phyloP scores from a whole-genome alignment of 768 basidiomycete species.

The Pisolithus orientalis region DNA sequence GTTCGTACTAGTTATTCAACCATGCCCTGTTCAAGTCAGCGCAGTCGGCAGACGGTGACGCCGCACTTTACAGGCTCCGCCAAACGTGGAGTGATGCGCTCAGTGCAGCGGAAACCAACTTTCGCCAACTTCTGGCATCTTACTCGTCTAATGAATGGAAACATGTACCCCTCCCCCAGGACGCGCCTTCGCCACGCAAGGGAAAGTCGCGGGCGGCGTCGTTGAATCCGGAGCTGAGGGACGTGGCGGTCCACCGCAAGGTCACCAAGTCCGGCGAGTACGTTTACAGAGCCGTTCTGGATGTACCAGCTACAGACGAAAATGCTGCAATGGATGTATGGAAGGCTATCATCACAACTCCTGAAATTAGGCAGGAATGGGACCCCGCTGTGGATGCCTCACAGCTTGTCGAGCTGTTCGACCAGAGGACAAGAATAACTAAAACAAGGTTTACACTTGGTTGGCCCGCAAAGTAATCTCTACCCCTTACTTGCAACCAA shows the following conservation, averaged over 20 bases:
- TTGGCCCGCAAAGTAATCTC: slow-evolving; percentile 91
- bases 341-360: slow-evolving; percentile 77
- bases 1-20: slow-evolving; percentile 25
- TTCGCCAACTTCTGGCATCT: slow-evolving; percentile 72
- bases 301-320: slow-evolving; percentile 59
- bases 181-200: slow-evolving; percentile 43
- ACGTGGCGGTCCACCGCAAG: slow-evolving; percentile 77
- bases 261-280: slow-evolving; percentile 63
- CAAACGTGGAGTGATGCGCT: slow-evolving; percentile 80
- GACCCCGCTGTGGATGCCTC: slow-evolving; percentile 90
- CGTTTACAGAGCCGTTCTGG: slow-evolving; percentile 77
- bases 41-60: background rate
- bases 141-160: slow-evolving; percentile 74
- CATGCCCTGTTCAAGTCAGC: background rate
- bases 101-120: slow-evolving; percentile 66
- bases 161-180: slow-evolving; percentile 49
- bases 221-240: slow-evolving; percentile 52
- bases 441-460: slow-evolving; percentile 91
- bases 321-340: slow-evolving; percentile 63
- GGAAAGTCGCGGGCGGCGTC: slow-evolving; percentile 50
- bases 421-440: slow-evolving; percentile 75
- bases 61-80: slow-evolving; percentile 47
- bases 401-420: slow-evolving; percentile 78
- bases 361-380: slow-evolving; percentile 87
- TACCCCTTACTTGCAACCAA: background rate